Evolutionary conservation across 1,139 yeast species (phyloP).

Genomic region (Lodderomyces orthopsilosis): DNA sequence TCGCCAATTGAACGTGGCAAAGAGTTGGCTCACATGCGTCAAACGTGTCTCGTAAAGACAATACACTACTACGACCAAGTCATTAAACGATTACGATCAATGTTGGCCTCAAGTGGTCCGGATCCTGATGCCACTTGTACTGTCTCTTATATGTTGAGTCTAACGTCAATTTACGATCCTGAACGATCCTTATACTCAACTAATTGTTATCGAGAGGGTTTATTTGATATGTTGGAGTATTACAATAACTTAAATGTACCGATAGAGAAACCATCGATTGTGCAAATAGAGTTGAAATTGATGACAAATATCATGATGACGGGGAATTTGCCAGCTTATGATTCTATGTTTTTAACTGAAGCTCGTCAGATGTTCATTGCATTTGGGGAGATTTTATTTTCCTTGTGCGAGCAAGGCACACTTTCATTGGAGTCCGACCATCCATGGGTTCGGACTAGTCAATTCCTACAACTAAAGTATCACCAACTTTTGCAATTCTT

Average conservation of each 20-base stretch:
- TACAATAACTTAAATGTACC: slow-evolving; percentile 24
- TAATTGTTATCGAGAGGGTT: slow-evolving; percentile 42
- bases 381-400: slow-evolving; percentile 17
- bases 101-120: slow-evolving; percentile 26
- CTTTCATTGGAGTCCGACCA: slow-evolving; percentile 4
- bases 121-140: slow-evolving; percentile 37
- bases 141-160: slow-evolving; percentile 38
- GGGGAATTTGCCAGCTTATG: slow-evolving; percentile 39
- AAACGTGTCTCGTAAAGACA: slow-evolving; percentile 14
- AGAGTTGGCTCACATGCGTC: slow-evolving; percentile 7
- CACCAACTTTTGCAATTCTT: slow-evolving; percentile 26
- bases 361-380: slow-evolving; percentile 21
- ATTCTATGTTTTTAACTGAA: slow-evolving; percentile 33
- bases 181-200: slow-evolving; percentile 42
- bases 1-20: slow-evolving; percentile 3
- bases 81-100: slow-evolving; percentile 31
- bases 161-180: slow-evolving; percentile 47
- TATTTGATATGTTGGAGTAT: slow-evolving; percentile 37
- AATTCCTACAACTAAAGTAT: slow-evolving; percentile 21
- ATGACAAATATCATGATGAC: slow-evolving; percentile 38
- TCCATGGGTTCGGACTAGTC: slow-evolving; percentile 6
- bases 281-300: slow-evolving; percentile 34
- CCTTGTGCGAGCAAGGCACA: slow-evolving; percentile 4
- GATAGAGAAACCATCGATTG: slow-evolving; percentile 19
- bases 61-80: slow-evolving; percentile 39